Conservation (phyloP, 257 asterid genomes). For the Solanum dulcamara region DNA sequence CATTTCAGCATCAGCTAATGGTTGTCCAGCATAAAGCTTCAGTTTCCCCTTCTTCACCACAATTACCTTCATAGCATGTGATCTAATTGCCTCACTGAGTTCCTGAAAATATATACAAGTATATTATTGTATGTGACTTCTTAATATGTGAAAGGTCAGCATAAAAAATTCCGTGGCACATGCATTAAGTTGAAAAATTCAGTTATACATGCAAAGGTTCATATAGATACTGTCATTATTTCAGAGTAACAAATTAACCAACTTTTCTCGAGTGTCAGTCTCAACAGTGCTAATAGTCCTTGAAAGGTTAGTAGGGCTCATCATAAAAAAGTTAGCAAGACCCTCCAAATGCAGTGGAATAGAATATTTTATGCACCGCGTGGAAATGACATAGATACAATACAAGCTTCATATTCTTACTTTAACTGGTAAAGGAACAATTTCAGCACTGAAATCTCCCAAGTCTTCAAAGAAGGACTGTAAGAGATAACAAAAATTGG, state of each 20-base stretch:
- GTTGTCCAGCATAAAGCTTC: slow-evolving; percentile 81
- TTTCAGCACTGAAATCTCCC: slow-evolving; percentile 52
- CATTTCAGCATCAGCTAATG: slow-evolving; percentile 70
- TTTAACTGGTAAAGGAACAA: slow-evolving; percentile 51
- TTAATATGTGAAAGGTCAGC: neutral
- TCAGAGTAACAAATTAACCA: neutral
- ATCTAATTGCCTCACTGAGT: slow-evolving; percentile 33
- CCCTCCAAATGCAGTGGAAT: neutral
- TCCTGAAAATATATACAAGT: slow-evolving; percentile 41
- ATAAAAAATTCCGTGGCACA: neutral
- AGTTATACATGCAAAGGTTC: neutral
- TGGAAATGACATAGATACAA: neutral
- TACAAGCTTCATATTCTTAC: slow-evolving; percentile 28
- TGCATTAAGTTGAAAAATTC: neutral
- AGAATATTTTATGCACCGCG: neutral
- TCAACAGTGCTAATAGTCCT: neutral
- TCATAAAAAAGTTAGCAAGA: neutral
- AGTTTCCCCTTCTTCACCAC: slow-evolving; percentile 82
- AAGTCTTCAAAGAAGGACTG: slow-evolving; percentile 57
- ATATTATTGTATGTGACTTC: neutral
- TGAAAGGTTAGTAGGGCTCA: neutral
- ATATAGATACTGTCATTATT: neutral
- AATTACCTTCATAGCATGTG: slow-evolving; percentile 25
- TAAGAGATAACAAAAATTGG: slow-evolving; percentile 63
- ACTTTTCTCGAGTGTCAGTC: neutral